Conservation (phyloP, 2,329 filamentous ascomycete genomes). For the Diaporthe velutina region DNA sequence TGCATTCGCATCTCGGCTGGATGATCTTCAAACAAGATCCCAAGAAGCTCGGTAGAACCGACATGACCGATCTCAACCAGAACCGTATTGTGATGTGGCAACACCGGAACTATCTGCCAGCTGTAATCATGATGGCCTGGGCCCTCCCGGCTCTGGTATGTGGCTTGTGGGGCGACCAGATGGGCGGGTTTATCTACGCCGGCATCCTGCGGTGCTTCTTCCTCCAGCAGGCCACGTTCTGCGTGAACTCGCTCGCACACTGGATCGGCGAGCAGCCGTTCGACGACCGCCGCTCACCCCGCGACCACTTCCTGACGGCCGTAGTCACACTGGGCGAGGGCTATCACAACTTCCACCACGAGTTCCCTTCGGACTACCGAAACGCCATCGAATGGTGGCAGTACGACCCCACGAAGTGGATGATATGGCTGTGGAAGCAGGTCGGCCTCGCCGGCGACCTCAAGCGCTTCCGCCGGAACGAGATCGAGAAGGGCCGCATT, state of each 20-base stretch:
- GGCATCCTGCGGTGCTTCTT: slow-evolving; percentile 90
- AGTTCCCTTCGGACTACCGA: slow-evolving; percentile 93
- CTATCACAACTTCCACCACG: slow-evolving; percentile 97
- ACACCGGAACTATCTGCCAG: slow-evolving; percentile 87
- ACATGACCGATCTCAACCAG: slow-evolving; percentile 90
- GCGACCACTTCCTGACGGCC: slow-evolving; percentile 89
- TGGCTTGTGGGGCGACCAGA: slow-evolving; percentile 86
- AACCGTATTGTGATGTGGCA: slow-evolving; percentile 89
- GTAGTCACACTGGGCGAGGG: slow-evolving; percentile 86
- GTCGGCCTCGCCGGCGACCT: slow-evolving; percentile 87
- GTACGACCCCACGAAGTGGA: slow-evolving; percentile 94
- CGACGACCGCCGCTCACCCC: slow-evolving; percentile 91
- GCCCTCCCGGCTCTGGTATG: slow-evolving; percentile 81
- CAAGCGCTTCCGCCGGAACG: slow-evolving; percentile 91
- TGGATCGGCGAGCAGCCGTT: slow-evolving; percentile 95
- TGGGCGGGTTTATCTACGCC: slow-evolving; percentile 85
- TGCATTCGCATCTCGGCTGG: slow-evolving; percentile 90
- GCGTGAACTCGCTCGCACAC: slow-evolving; percentile 92
- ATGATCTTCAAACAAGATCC: slow-evolving; percentile 96
- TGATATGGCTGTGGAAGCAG: slow-evolving; percentile 87
- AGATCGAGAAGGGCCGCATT: slow-evolving; percentile 91
- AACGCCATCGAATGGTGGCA: slow-evolving; percentile 93
- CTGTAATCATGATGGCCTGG: slow-evolving; percentile 81
- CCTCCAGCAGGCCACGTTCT: slow-evolving; percentile 93
- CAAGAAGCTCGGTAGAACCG: slow-evolving; percentile 87